Evolutionary conservation across 2,329 filamentous ascomycete species (phyloP).

Genomic region (Pezicula carpinea): DNA sequence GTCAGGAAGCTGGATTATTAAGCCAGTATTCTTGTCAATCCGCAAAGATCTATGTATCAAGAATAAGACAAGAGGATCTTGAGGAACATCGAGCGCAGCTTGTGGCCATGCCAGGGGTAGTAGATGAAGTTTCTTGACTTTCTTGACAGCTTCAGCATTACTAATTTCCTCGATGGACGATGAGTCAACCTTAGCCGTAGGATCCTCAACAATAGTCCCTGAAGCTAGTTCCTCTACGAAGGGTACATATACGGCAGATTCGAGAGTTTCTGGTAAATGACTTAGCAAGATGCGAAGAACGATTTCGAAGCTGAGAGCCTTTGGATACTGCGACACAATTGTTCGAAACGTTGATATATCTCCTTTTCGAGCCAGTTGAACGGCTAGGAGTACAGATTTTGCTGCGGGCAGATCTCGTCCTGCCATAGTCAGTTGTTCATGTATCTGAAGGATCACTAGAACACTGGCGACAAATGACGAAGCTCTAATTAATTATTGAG

Average conservation of each 20-base stretch:
- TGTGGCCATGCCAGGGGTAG: constrained; percentile 49
- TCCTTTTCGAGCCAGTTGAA: constrained; percentile 61
- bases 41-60: constrained; percentile 62
- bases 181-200: constrained; percentile 45
- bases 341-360: constrained; percentile 59
- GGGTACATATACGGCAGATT: constrained; percentile 56
- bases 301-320: constrained; percentile 58
- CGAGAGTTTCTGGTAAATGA: constrained; percentile 68
- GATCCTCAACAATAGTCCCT: constrained; percentile 22
- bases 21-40: constrained; percentile 68
- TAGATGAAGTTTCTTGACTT: constrained; percentile 58
- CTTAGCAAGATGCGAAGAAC: constrained; percentile 70
- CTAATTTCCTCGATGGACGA: constrained; percentile 52
- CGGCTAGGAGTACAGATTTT: constrained; percentile 69
- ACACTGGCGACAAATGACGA: constrained; percentile 1
- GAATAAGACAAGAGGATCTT: constrained; percentile 58
- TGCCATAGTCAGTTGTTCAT: constrained; percentile 23
- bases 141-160: constrained; percentile 60
- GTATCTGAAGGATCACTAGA: constrained; percentile 5
- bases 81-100: constrained; percentile 40
- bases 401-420: constrained; percentile 50
- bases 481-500: background rate
- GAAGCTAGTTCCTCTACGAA: constrained; percentile 52
- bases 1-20: constrained; percentile 62
- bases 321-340: constrained; percentile 51